Evolutionary conservation across 345 rosid species (phyloP).

Genomic region (Theobroma cacao): DNA sequence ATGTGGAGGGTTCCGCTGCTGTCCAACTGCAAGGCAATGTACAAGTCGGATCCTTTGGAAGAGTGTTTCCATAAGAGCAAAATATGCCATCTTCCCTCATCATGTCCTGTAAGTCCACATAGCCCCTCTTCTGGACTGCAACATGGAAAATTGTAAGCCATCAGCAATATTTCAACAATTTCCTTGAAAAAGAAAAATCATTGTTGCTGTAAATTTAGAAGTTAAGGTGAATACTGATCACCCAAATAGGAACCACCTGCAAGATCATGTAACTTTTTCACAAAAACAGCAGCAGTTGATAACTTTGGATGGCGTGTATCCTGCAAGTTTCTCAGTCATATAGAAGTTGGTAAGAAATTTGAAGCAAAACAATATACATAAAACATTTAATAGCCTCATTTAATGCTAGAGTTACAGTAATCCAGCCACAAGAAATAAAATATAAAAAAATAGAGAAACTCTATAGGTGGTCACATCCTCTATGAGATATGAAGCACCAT

Average conservation of each 20-base stretch:
- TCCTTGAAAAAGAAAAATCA: not conserved
- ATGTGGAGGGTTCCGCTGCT: slow-evolving; percentile 72
- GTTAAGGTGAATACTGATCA: slow-evolving; percentile 2
- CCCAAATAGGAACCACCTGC: slow-evolving; percentile 56
- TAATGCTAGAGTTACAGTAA: slow-evolving; percentile 1
- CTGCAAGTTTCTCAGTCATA: slow-evolving; percentile 36
- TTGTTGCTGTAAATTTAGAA: not conserved
- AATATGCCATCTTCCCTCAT: slow-evolving; percentile 49
- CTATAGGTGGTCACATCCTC: not conserved
- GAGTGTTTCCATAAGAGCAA: slow-evolving; percentile 80
- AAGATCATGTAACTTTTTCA: slow-evolving; percentile 82
- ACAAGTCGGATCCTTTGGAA: slow-evolving; percentile 68
- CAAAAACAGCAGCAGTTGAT: slow-evolving; percentile 75
- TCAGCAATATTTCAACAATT: slow-evolving; percentile 6
- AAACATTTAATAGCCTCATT: slow-evolving; percentile 3
- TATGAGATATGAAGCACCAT: not conserved
- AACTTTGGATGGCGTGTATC: slow-evolving; percentile 62
- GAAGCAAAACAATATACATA: not conserved
- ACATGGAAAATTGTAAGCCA: slow-evolving; percentile 12
- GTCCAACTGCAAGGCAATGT: slow-evolving; percentile 74
- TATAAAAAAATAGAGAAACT: not conserved
- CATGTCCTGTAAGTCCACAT: slow-evolving; percentile 77
- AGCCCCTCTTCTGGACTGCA: slow-evolving; percentile 91
- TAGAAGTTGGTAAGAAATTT: slow-evolving; percentile 7
- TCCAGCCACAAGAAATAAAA: not conserved